phyloP scores from a whole-genome alignment of 805 yeast species.

The Hanseniaspora meyeri region DNA sequence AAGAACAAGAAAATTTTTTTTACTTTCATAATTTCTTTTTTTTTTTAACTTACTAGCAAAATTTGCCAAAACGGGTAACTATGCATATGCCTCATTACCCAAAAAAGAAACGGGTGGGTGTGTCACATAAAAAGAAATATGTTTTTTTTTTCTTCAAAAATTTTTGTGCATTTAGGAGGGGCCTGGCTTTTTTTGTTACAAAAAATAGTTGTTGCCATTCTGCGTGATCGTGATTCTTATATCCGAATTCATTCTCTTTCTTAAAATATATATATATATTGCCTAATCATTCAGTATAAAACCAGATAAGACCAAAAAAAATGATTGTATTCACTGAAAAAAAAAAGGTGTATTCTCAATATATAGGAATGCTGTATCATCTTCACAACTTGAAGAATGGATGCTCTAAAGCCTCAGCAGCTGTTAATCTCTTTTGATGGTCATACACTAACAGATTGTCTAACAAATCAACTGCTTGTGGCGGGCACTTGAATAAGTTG shows the following conservation, averaged over 20 bases:
- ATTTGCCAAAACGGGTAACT: background rate
- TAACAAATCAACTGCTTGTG: conserved; percentile 53
- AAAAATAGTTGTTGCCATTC: background rate
- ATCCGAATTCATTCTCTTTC: background rate
- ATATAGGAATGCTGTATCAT: background rate
- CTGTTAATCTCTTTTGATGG: conserved; percentile 79
- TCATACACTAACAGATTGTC: conserved; percentile 68
- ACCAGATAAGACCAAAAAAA: background rate
- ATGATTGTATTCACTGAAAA: background rate
- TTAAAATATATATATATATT: background rate
- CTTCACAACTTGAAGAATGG: conserved; percentile 39
- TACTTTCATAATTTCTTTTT: no score
- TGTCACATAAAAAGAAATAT: background rate
- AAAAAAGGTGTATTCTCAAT: background rate
- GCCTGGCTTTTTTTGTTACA: background rate
- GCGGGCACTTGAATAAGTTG: conserved; percentile 40
- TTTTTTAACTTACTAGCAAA: background rate
- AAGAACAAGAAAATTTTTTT: no score
- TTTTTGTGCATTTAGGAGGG: no score
- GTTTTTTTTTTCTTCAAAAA: background rate
- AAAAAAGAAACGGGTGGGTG: background rate
- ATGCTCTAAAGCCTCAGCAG: conserved; percentile 77
- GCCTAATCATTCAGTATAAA: no score
- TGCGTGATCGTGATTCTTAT: background rate
- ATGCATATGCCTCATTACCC: background rate